These are phyloP conservation scores for Claviceps fusiformis DNA, from an alignment of 2,329 filamentous ascomycete species.

Conservation along the genomic window DNA sequence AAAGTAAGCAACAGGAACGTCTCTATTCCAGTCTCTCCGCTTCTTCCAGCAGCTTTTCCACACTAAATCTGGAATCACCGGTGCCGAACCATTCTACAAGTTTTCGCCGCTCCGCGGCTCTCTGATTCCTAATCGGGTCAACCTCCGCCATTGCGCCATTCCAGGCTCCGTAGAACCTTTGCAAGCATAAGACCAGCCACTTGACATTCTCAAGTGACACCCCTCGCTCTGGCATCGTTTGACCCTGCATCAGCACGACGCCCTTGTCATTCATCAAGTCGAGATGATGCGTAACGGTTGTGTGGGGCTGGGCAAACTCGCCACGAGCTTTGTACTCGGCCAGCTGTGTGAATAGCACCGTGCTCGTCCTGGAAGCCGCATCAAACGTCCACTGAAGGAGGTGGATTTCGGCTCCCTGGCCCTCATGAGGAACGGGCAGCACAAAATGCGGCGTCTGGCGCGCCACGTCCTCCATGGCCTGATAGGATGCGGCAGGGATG, in stretches of 20 bases:
- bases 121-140: slow-evolving; percentile 34
- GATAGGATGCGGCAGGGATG: slow-evolving; percentile 62
- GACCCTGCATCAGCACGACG: slow-evolving; percentile 75
- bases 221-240: slow-evolving; percentile 61
- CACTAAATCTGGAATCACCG: slow-evolving; percentile 66
- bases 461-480: slow-evolving; percentile 56
- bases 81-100: slow-evolving; percentile 70
- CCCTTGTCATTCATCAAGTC: slow-evolving; percentile 64
- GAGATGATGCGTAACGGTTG: slow-evolving; percentile 80
- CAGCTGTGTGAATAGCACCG: slow-evolving; percentile 84
- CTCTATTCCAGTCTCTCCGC: slow-evolving; percentile 59
- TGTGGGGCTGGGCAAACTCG: slow-evolving; percentile 83
- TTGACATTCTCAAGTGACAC: slow-evolving; percentile 70
- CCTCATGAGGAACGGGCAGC: slow-evolving; percentile 62
- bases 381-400: slow-evolving; percentile 96
- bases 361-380: slow-evolving; percentile 44
- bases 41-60: slow-evolving; percentile 79
- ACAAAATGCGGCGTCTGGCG: slow-evolving; percentile 76
- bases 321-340: slow-evolving; percentile 86
- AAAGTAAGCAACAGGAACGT: not conserved
- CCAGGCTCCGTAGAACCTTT: slow-evolving; percentile 77
- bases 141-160: slow-evolving; percentile 27
- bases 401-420: slow-evolving; percentile 74
- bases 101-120: slow-evolving; percentile 48
- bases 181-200: slow-evolving; percentile 84